Conservation (phyloP, 257 asterid species). For the Anisodus tanguticus region DNA sequence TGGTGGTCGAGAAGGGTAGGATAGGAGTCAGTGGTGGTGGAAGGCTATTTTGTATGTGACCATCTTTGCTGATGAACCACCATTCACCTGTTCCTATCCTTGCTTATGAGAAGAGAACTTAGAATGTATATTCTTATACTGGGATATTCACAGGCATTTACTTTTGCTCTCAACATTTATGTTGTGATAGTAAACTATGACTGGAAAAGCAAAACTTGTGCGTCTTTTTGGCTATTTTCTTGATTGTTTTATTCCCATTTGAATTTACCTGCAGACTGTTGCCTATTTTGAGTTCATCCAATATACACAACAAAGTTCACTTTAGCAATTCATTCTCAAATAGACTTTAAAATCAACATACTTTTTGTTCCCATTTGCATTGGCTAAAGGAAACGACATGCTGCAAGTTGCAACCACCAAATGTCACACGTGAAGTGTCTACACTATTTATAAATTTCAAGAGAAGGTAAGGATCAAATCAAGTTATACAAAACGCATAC, state of each 20-base stretch:
- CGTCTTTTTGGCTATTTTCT: neutral
- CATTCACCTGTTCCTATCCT: conserved; percentile 8
- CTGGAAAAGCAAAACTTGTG: neutral
- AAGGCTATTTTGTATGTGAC: neutral
- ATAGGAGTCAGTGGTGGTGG: neutral
- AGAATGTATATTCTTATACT: conserved; percentile 24
- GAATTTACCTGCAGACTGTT: neutral
- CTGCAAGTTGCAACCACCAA: too few relatives aligned
- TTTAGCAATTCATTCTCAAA: neutral
- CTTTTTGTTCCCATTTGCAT: too few relatives aligned
- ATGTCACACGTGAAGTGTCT: too few relatives aligned
- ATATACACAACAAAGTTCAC: neutral
- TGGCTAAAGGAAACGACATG: neutral
- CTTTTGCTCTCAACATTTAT: neutral
- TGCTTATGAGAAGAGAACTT: conserved; percentile 26
- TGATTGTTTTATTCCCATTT: neutral
- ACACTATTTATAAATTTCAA: too few relatives aligned
- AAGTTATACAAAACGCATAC: neutral
- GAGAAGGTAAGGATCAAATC: too few relatives aligned
- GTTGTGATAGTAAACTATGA: conserved; percentile 14
- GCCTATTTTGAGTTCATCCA: neutral
- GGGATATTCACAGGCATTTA: conserved; percentile 25
- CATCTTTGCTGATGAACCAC: conserved; percentile 10
- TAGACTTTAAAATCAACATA: too few relatives aligned
- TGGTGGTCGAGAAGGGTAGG: conserved; percentile 30